A percentile compares a stretch with the other conserved stretches of the same genome.
These are phyloP conservation scores for Boechera stricta DNA, from an alignment of 345 rosid species.

Conservation along the genomic window DNA sequence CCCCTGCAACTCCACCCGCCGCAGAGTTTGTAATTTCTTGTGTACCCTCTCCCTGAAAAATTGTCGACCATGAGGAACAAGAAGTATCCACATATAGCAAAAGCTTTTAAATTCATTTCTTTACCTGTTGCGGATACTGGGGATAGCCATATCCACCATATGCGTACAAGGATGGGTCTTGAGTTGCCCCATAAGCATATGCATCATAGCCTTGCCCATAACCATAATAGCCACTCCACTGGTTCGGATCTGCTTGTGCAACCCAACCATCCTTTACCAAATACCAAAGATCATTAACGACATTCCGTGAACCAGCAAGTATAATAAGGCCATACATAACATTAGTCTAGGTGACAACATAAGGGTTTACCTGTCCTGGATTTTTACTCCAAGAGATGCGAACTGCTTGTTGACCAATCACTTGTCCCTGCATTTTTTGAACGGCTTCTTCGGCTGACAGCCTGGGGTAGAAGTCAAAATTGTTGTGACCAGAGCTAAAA, in stretches of 20 bases:
- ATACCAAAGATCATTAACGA: slow-evolving; percentile 34
- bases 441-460: slow-evolving; percentile 92
- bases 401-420: slow-evolving; percentile 89
- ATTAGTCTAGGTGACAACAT: slow-evolving; percentile 12
- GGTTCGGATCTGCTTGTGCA: slow-evolving; percentile 84
- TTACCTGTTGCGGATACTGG: slow-evolving; percentile 87
- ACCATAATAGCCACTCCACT: slow-evolving; percentile 90
- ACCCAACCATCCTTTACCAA: slow-evolving; percentile 71
- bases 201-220: slow-evolving; percentile 96
- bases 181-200: slow-evolving; percentile 77
- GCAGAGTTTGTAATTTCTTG: slow-evolving; percentile 59
- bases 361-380: slow-evolving; percentile 67
- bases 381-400: slow-evolving; percentile 85
- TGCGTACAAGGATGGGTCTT: slow-evolving; percentile 87
- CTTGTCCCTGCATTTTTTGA: slow-evolving; percentile 84
- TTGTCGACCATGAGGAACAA: slow-evolving; percentile 12
- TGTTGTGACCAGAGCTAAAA: slow-evolving; percentile 13
- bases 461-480: slow-evolving; percentile 46
- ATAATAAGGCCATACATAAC: slow-evolving; percentile 15
- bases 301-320: slow-evolving; percentile 8
- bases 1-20: slow-evolving; percentile 54
- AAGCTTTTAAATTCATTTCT: background rate
- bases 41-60: slow-evolving; percentile 72
- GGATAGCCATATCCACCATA: slow-evolving; percentile 91
- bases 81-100: slow-evolving; percentile 1